These are phyloP conservation scores for Silene latifolia DNA, from an alignment of 148 eudicot genomes.

Conservation along the genomic window DNA sequence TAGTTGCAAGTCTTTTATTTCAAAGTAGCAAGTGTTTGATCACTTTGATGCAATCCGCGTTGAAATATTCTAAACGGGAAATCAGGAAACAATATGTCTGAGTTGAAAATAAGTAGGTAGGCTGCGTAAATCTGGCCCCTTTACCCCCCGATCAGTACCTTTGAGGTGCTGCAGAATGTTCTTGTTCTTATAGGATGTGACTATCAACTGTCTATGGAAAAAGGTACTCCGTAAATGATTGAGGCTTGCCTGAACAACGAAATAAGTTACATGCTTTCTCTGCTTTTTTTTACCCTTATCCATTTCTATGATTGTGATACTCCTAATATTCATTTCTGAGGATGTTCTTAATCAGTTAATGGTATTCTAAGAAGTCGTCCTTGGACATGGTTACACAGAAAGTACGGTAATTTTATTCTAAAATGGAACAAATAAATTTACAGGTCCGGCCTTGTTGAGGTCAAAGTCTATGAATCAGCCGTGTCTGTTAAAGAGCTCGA, in stretches of 20 bases:
- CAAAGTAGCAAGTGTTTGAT: too few relatives aligned
- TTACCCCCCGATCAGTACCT: background rate
- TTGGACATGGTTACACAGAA: background rate
- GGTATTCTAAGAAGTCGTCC: background rate
- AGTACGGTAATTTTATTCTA: background rate
- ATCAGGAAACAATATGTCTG: too few relatives aligned
- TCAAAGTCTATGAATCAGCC: slow-evolving; percentile 30
- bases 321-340: too few relatives aligned
- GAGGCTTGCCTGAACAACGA: background rate
- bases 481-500: slow-evolving; percentile 41
- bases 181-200: background rate
- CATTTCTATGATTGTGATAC: too few relatives aligned
- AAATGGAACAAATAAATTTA: background rate
- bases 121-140: background rate
- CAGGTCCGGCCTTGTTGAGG: slow-evolving; percentile 25
- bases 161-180: background rate
- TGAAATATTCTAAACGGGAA: too few relatives aligned
- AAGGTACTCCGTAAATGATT: background rate
- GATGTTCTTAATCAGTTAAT: too few relatives aligned
- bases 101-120: background rate
- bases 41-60: too few relatives aligned
- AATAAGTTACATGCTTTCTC: background rate
- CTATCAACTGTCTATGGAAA: too few relatives aligned
- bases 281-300: too few relatives aligned
- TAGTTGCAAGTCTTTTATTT: too few relatives aligned